A percentile compares a stretch with the other conserved stretches of the same genome.
These are phyloP conservation scores for Scheffersomyces insectosa DNA, from an alignment of 1,139 yeast genomes.

Conservation along the genomic window DNA sequence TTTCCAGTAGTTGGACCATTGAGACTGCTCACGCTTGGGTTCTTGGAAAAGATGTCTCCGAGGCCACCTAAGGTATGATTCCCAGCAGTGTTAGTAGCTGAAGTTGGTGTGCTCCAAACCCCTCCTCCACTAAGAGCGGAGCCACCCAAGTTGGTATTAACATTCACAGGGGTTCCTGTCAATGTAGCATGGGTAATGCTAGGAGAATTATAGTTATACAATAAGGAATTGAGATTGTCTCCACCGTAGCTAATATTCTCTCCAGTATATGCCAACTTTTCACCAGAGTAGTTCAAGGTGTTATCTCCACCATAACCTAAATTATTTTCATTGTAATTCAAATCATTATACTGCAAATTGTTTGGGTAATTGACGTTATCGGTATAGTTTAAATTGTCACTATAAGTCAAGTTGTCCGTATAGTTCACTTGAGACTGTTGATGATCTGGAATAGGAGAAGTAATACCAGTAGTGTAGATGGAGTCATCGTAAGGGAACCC, in stretches of 20 bases:
- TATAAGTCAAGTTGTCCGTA: background rate
- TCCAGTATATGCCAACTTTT: too few relatives aligned
- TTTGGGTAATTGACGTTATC: too few relatives aligned
- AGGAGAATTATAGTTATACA: slow-evolving; percentile 18
- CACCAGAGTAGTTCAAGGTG: too few relatives aligned
- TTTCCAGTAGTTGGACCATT: slow-evolving; percentile 1
- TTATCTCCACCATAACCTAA: too few relatives aligned
- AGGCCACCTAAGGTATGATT: background rate
- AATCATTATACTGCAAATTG: too few relatives aligned
- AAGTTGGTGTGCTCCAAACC: background rate
- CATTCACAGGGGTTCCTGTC: slow-evolving; percentile 2
- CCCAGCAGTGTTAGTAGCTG: background rate
- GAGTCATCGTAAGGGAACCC: slow-evolving; percentile 26
- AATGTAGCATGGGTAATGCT: slow-evolving; percentile 13
- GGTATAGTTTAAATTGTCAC: too few relatives aligned
- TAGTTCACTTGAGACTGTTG: slow-evolving; percentile 4
- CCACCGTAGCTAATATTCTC: background rate
- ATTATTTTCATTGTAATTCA: too few relatives aligned
- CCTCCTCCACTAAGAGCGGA: background rate
- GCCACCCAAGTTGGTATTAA: background rate
- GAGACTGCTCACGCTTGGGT: slow-evolving; percentile 10
- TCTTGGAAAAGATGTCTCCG: slow-evolving; percentile 7
- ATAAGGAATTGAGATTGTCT: slow-evolving; percentile 10
- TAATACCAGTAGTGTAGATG: slow-evolving; percentile 14
- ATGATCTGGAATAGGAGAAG: slow-evolving; percentile 10